Conservation (phyloP, 2,329 filamentous ascomycete genomes). For the Monosporascus sp. region DNA sequence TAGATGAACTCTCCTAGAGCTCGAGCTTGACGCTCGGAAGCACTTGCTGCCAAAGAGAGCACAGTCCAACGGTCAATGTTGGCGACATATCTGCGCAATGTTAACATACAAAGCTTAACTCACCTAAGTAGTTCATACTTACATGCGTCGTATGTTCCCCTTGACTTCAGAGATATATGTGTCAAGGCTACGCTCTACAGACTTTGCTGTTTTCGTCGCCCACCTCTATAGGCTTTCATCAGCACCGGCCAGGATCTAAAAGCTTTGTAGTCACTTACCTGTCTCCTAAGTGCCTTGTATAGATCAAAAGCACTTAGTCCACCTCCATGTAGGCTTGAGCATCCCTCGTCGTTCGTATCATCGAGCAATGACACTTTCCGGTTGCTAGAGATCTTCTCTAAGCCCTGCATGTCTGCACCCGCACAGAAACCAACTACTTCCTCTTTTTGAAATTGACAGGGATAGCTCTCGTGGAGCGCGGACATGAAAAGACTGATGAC, state of each 20-base stretch:
- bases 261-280: not conserved
- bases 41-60: conserved; percentile 3
- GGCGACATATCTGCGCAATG: conserved; percentile 3
- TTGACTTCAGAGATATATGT: not conserved
- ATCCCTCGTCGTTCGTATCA: not conserved
- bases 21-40: conserved; percentile 1
- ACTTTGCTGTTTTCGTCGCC: not conserved
- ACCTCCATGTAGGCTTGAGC: not conserved
- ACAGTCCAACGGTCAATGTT: conserved; percentile 6
- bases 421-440: not conserved
- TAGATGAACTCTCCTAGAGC: conserved; percentile 5
- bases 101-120: not conserved
- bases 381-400: not conserved
- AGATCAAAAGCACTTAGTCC: not conserved
- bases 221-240: not conserved
- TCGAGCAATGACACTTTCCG: not conserved
- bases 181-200: not conserved
- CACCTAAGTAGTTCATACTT: not conserved
- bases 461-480: not conserved
- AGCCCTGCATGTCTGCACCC: not conserved
- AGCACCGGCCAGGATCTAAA: too few relatives aligned
- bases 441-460: not conserved
- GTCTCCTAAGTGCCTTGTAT: not conserved
- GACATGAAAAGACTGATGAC: not conserved
- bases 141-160: not conserved